Evolutionary conservation across 192 early-diverging fungal species (phyloP).

Genomic region (Gamsiella multidivaricata): DNA sequence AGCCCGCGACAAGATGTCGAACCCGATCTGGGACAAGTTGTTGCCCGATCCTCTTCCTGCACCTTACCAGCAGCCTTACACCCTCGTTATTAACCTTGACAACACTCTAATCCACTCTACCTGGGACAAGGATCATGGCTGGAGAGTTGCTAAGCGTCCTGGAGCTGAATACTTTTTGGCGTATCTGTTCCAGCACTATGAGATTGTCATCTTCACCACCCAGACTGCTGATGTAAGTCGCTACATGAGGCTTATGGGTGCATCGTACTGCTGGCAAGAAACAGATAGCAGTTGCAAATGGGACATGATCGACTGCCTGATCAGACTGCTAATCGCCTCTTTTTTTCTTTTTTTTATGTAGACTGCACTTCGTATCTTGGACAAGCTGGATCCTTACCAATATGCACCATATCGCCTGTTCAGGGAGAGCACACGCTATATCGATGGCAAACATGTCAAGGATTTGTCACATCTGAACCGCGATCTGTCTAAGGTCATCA

Average conservation of each 20-base stretch:
- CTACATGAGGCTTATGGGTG: no score
- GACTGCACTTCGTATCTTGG: constrained; percentile 87
- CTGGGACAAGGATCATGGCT: constrained; percentile 97
- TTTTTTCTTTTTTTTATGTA: constrained; percentile 25
- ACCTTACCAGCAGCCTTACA: constrained; percentile 88
- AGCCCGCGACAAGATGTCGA: constrained; percentile 55
- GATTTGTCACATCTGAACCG: constrained; percentile 95
- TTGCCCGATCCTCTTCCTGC: constrained; percentile 91
- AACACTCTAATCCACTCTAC: constrained; percentile 93
- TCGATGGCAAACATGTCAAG: constrained; percentile 86
- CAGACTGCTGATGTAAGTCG: constrained; percentile 82
- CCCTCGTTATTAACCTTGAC: constrained; percentile 94
- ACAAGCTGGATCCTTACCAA: constrained; percentile 91
- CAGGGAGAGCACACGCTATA: constrained; percentile 90
- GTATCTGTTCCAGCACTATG: constrained; percentile 91
- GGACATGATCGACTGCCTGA: background rate
- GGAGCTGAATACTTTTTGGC: constrained; percentile 95
- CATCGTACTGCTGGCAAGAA: no score
- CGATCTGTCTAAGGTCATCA: constrained; percentile 91
- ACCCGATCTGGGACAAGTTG: constrained; percentile 87
- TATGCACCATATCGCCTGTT: constrained; percentile 88
- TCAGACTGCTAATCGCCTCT: background rate
- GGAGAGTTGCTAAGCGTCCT: constrained; percentile 96
- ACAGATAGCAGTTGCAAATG: no score
- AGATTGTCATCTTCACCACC: constrained; percentile 96